phyloP scores from a whole-genome alignment of 768 basidiomycete species.

The Dioszegia crocea region DNA sequence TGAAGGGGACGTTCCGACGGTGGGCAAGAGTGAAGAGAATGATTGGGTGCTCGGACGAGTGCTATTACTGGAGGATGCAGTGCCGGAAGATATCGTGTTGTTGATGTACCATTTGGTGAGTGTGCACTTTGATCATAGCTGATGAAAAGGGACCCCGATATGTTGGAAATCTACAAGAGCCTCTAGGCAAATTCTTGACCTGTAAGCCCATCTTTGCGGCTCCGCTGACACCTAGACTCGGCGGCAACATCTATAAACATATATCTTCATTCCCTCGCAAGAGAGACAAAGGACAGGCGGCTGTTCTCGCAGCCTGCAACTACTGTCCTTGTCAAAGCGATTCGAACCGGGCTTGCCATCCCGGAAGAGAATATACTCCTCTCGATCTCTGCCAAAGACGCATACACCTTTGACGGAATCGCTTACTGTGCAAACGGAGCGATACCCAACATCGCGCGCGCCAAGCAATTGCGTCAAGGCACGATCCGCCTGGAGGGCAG shows the following conservation, averaged over 20 bases:
- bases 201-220: constrained; percentile 27
- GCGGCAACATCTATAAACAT: constrained; percentile 48
- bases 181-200: constrained; percentile 46
- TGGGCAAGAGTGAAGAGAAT: constrained; percentile 32
- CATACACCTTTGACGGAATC: neutral
- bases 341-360: constrained; percentile 38
- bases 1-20: constrained; percentile 9
- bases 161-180: constrained; percentile 45
- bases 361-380: constrained; percentile 42
- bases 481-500: constrained; percentile 26
- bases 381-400: constrained; percentile 30
- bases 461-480: constrained; percentile 26
- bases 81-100: constrained; percentile 44
- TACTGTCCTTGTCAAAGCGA: constrained; percentile 42
- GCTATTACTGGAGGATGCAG: constrained; percentile 38
- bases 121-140: neutral
- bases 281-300: constrained; percentile 27
- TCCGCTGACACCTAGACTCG: constrained; percentile 28
- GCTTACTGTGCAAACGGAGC: constrained; percentile 31
- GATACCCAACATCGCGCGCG: constrained; percentile 30
- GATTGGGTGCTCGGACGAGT: constrained; percentile 44
- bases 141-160: constrained; percentile 43
- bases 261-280: constrained; percentile 37
- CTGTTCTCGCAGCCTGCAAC: constrained; percentile 33
- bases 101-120: constrained; percentile 47